Evolutionary conservation across 140 eudicot genomes (phyloP).

Genomic region (Anethum foeniculum): DNA sequence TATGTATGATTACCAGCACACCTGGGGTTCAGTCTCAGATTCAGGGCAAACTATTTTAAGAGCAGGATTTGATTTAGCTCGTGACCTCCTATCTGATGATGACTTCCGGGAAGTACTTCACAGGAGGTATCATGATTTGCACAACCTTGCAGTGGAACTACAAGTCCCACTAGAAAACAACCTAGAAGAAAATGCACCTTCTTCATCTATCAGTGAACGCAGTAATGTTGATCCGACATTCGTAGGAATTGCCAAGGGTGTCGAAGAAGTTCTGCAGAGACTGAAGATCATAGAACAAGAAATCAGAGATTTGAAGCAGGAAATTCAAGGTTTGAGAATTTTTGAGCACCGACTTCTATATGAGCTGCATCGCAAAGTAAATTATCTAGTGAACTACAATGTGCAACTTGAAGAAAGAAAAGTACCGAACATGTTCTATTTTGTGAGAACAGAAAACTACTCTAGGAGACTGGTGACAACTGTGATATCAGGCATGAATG

Average conservation of each 20-base stretch:
- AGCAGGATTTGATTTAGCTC: conserved; percentile 70
- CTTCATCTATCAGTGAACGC: conserved; percentile 29
- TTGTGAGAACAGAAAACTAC: conserved; percentile 73
- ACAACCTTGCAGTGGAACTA: conserved; percentile 80
- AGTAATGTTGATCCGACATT: conserved; percentile 64
- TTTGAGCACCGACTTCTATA: conserved; percentile 70
- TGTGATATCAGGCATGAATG: conserved; percentile 73
- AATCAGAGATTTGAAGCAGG: conserved; percentile 78
- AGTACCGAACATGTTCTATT: conserved; percentile 87
- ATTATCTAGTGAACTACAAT: conserved; percentile 62
- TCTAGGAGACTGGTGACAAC: conserved; percentile 66
- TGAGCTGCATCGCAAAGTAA: conserved; percentile 69
- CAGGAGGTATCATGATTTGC: conserved; percentile 72
- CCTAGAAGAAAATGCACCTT: conserved; percentile 21
- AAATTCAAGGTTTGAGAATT: conserved; percentile 86
- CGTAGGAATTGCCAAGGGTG: conserved; percentile 90
- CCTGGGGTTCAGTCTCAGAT: conserved; percentile 65
- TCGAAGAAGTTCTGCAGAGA: conserved; percentile 74
- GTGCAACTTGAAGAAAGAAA: conserved; percentile 78
- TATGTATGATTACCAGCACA: conserved; percentile 92
- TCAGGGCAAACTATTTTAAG: conserved; percentile 40
- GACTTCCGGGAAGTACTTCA: conserved; percentile 89
- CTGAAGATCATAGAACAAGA: conserved; percentile 82
- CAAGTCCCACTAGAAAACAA: conserved; percentile 62
- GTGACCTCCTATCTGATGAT: conserved; percentile 78